phyloP scores from a whole-genome alignment of 2,329 filamentous ascomycete genomes.

The Bipolaris bicolor region DNA sequence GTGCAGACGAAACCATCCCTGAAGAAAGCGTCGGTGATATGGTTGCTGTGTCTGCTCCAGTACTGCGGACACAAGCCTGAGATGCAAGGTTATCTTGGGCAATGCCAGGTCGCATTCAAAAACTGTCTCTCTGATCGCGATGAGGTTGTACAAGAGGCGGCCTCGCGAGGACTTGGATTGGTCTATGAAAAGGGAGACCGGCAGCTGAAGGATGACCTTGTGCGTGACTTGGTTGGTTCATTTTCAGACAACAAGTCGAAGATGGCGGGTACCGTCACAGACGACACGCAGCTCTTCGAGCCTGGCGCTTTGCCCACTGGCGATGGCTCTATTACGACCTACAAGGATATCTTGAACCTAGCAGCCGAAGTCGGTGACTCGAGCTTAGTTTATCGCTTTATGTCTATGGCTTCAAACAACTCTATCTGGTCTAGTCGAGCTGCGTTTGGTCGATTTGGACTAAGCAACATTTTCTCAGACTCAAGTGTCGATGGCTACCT shows the following conservation, averaged over 20 bases:
- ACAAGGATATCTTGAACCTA: constrained; percentile 94
- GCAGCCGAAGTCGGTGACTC: constrained; percentile 97
- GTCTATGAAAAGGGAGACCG: constrained; percentile 93
- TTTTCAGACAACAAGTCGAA: constrained; percentile 80
- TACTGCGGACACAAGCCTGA: constrained; percentile 81
- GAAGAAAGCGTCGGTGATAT: constrained; percentile 91
- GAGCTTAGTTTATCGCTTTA: constrained; percentile 96
- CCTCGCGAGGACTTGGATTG: constrained; percentile 85
- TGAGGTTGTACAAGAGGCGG: constrained; percentile 93
- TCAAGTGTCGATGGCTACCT: constrained; percentile 71
- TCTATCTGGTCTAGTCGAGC: constrained; percentile 97
- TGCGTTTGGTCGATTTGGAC: constrained; percentile 90
- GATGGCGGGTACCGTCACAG: constrained; percentile 75
- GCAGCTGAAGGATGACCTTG: constrained; percentile 78
- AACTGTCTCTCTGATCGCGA: constrained; percentile 85
- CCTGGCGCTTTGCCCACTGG: constrained; percentile 88
- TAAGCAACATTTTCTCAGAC: constrained; percentile 90
- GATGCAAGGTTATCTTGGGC: constrained; percentile 74
- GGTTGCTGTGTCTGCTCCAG: constrained; percentile 90
- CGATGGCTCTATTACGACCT: constrained; percentile 89
- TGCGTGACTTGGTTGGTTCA: constrained; percentile 84
- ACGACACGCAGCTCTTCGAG: constrained; percentile 92
- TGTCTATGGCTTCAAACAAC: constrained; percentile 94
- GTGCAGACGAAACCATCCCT: constrained; percentile 86
- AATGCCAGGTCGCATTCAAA: constrained; percentile 88